Percentiles rank a stretch among this genome's conserved stretches.
Conservation (phyloP, 1,284 basidiomycete species). For the Rhodotorula mucilaginosa region DNA sequence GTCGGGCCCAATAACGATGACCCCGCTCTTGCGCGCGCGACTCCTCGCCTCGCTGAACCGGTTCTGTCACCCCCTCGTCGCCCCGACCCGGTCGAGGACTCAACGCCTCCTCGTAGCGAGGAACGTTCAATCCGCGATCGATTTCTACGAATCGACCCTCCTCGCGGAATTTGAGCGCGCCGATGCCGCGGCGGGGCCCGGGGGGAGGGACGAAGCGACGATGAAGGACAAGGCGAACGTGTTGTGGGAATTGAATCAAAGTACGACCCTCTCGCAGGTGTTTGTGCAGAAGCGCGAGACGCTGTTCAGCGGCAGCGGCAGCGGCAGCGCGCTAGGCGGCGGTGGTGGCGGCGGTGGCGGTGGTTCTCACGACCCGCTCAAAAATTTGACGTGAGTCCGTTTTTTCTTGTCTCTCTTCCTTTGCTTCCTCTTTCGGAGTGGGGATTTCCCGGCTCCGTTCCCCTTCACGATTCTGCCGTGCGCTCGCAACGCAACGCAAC, state of each 20-base stretch:
- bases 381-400: slow-evolving; percentile 73
- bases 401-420: not conserved
- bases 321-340: slow-evolving; percentile 48
- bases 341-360: no score
- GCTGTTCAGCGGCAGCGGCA: slow-evolving; percentile 66
- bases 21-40: slow-evolving; percentile 30
- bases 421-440: slow-evolving; percentile 32
- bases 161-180: slow-evolving; percentile 74
- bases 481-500: no score
- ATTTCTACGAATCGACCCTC: slow-evolving; percentile 80
- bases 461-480: no score
- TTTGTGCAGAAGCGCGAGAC: slow-evolving; percentile 93
- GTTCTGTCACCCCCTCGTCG: slow-evolving; percentile 63
- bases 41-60: slow-evolving; percentile 65
- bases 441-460: no score
- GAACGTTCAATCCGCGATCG: slow-evolving; percentile 72
- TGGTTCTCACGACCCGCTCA: slow-evolving; percentile 65
- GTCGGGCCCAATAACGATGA: no score
- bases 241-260: slow-evolving; percentile 72
- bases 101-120: slow-evolving; percentile 52
- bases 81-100: slow-evolving; percentile 67
- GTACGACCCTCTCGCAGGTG: slow-evolving; percentile 55
- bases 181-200: not conserved
- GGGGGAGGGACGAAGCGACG: slow-evolving; percentile 58
- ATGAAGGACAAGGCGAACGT: slow-evolving; percentile 78